Evolutionary conservation across 129 eudicot genomes (phyloP), one percentile per base, ranked within the genome.

Genomic region (Helianthus tuberosus): DNA sequence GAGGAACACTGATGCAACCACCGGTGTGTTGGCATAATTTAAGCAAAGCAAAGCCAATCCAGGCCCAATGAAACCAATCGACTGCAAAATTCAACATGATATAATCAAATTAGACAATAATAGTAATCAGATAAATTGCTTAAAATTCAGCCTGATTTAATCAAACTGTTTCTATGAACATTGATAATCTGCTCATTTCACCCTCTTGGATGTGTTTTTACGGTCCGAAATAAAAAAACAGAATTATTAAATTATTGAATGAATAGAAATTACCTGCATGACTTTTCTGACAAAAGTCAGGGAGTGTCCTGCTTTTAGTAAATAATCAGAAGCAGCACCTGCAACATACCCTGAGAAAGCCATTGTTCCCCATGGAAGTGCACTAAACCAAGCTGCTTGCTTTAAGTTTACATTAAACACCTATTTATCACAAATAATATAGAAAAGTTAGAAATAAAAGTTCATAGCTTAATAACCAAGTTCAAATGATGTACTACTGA

Each of bases 351-450:
- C 96, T 58, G 99, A 88, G 60, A 94, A 68, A 8, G 99, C 99
- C 99, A 94, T 94, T 73, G 96, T 86, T 70, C 99, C 99, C 99
- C 99, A 94, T 15, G 99, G 99, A 44, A 94, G 89, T 5, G 99
- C 99, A 80, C 99, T 94, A 76, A 94, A 94, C 99, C 99, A 91
- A 58, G 99, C 99, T 55, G 99, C 99, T 85, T 94, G 96, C 86
- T 83, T 94, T 79, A 94, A 78, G 84, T 94, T 89, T 27, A 91
- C 96, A 60, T 85, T 79, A 49, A 91, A 89, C 60, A 94, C 99
- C 99, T 91, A 69, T 67, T 68, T 12, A 50, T 16, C 66, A 49
- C 46, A 35, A 63, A 15, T 43, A 11, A 27, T 11, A 5, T 8
- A 8, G 0, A 6, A 9, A 13, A 43, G 11, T 43, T 0, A 43